phyloP scores from a whole-genome alignment of 139 green algal species.

The Spirogloea muscicola region DNA sequence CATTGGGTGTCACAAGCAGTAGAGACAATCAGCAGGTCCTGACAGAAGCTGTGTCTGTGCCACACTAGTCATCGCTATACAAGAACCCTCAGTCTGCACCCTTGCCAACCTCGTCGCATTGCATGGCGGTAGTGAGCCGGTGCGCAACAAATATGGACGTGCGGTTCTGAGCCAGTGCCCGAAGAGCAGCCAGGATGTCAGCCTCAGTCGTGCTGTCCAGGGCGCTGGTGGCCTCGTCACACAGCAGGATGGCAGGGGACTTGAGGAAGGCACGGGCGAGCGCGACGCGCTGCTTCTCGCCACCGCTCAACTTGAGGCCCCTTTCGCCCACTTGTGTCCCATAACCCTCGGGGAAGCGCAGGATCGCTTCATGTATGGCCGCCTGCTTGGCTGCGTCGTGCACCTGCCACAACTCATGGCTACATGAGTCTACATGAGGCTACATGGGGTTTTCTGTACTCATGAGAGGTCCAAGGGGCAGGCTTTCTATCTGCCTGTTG shows the following conservation, averaged over 20 bases:
- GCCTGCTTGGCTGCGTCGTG: slow-evolving; percentile 36
- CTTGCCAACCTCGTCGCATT: slow-evolving; percentile 38
- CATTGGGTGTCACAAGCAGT: no score
- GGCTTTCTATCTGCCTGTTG: no score
- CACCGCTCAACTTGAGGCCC: slow-evolving; percentile 68
- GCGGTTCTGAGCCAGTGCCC: slow-evolving; percentile 51
- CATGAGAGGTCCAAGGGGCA: no score
- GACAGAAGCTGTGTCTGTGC: no score
- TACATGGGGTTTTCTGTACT: no score
- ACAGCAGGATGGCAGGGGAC: slow-evolving; percentile 72
- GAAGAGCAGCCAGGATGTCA: slow-evolving; percentile 16
- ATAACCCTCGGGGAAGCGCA: slow-evolving; percentile 84
- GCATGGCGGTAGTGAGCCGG: slow-evolving; percentile 77
- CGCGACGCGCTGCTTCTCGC: slow-evolving; percentile 92
- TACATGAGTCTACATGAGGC: no score
- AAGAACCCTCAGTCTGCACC: no score
- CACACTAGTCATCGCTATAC: no score
- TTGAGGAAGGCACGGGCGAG: slow-evolving; percentile 82
- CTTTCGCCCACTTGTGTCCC: slow-evolving; percentile 72
- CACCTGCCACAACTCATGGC: no score
- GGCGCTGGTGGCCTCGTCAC: slow-evolving; percentile 89
- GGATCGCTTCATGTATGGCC: slow-evolving; percentile 74
- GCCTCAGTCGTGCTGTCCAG: slow-evolving; percentile 78
- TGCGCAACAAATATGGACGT: slow-evolving; percentile 96
- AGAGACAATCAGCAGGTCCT: no score